A percentile compares a stretch with the other conserved stretches of the same genome.
Conservation (phyloP, 805 yeast species). For the Candida namnaoensis region DNA sequence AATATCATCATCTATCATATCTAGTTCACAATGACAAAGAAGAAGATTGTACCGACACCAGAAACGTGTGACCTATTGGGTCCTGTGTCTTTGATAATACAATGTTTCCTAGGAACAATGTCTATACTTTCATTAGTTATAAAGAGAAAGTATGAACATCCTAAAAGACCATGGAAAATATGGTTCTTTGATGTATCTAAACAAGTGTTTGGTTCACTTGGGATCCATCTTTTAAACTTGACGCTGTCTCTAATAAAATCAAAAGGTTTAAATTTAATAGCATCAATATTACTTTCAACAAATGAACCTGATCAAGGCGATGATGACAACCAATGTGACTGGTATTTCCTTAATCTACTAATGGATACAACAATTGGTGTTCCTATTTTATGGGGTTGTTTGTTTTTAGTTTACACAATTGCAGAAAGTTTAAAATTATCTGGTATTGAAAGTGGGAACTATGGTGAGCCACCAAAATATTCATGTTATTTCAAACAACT, state of each 20-base stretch:
- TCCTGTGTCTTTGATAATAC: conserved; percentile 78
- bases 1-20: too few species aligned
- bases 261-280: conserved; percentile 15
- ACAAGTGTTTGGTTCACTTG: conserved; percentile 81
- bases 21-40: background rate
- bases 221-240: conserved; percentile 74
- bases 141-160: conserved; percentile 74
- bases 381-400: conserved; percentile 58
- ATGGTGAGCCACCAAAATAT: conserved; percentile 56
- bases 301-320: conserved; percentile 15
- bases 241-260: conserved; percentile 52
- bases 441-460: conserved; percentile 40
- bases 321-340: conserved; percentile 75
- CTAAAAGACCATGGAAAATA: conserved; percentile 79
- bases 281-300: background rate
- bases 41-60: background rate
- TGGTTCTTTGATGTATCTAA: conserved; percentile 90
- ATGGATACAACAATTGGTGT: conserved; percentile 94
- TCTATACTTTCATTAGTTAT: conserved; percentile 67
- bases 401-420: conserved; percentile 41
- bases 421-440: conserved; percentile 21
- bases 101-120: conserved; percentile 64
- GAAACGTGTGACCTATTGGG: conserved; percentile 61
- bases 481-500: conserved; percentile 67
- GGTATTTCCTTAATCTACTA: conserved; percentile 85